phyloP scores from a whole-genome alignment of 495 filamentous ascomycete species.

The Penicillium manginii region DNA sequence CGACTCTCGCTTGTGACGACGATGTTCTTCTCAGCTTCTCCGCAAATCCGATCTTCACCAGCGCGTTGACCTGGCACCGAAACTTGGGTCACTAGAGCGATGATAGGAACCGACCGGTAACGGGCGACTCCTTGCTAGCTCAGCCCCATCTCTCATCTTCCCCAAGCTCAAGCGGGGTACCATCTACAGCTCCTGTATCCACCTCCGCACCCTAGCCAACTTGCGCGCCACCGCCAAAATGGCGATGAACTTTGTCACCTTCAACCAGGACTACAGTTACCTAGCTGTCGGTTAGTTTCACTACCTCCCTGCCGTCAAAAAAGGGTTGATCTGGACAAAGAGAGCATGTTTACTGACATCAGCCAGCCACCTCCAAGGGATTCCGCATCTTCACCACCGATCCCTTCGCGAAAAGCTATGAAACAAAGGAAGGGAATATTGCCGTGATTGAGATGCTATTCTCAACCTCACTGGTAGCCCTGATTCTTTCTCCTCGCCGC shows the following conservation, averaged over 20 bases:
- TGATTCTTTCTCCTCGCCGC: conserved; percentile 86
- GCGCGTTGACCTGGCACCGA: conserved; percentile 1
- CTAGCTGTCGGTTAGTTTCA: conserved; percentile 80
- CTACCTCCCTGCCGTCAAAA: neutral
- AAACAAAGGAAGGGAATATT: conserved; percentile 89
- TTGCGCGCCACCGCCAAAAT: conserved; percentile 40
- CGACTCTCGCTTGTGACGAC: conserved; percentile 41
- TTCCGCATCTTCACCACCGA: conserved; percentile 97
- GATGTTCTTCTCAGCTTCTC: conserved; percentile 30
- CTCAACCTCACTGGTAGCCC: conserved; percentile 94
- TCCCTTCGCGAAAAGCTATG: conserved; percentile 90
- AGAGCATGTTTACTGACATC: conserved; percentile 30
- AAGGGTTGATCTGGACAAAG: neutral
- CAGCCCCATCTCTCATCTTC: conserved; percentile 11
- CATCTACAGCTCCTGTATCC: conserved; percentile 23
- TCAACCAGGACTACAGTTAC: conserved; percentile 98
- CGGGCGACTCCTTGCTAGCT: conserved; percentile 29
- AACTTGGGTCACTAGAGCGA: conserved; percentile 9
- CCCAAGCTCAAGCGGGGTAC: conserved; percentile 30
- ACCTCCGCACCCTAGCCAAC: conserved; percentile 1
- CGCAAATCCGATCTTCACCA: conserved; percentile 23
- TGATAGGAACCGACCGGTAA: conserved; percentile 25
- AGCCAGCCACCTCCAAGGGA: conserved; percentile 79
- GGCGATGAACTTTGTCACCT: conserved; percentile 96
- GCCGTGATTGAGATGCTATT: conserved; percentile 98